Conservation (phyloP, 305 asterid species). For the Fraxinus xanthoxyloides region DNA sequence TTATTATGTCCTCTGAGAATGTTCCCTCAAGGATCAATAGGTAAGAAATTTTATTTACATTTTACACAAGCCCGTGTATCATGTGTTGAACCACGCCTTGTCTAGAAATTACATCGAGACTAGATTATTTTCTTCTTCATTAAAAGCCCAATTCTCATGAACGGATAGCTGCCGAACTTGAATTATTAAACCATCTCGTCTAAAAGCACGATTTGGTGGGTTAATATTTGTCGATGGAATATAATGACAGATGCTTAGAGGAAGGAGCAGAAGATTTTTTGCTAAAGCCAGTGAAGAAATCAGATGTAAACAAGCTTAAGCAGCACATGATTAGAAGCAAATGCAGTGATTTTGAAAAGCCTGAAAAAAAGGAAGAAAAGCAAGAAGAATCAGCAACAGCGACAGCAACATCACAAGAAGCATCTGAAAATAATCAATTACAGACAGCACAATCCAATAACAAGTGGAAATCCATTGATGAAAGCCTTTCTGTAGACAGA, state of each 20-base stretch:
- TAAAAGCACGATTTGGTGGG: background rate
- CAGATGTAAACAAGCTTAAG: constrained; percentile 76
- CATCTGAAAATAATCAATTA: background rate
- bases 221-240: background rate
- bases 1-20: constrained; percentile 93
- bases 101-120: background rate
- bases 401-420: background rate
- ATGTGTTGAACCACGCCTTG: background rate
- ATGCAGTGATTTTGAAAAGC: constrained; percentile 30
- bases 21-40: constrained; percentile 91
- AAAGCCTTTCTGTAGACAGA: constrained; percentile 55
- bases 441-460: constrained; percentile 22
- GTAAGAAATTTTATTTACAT: constrained; percentile 26
- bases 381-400: constrained; percentile 7
- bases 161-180: background rate
- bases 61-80: background rate
- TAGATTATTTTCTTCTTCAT: background rate
- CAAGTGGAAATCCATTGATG: constrained; percentile 63
- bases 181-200: background rate
- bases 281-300: constrained; percentile 77
- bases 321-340: constrained; percentile 76
- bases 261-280: constrained; percentile 94
- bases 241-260: constrained; percentile 62
- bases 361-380: constrained; percentile 16
- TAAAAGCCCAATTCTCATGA: background rate